Evolutionary conservation across 345 rosid genomes (phyloP), one percentile per base, ranked within the genome.

Genomic region (Lepidium aucheri): DNA sequence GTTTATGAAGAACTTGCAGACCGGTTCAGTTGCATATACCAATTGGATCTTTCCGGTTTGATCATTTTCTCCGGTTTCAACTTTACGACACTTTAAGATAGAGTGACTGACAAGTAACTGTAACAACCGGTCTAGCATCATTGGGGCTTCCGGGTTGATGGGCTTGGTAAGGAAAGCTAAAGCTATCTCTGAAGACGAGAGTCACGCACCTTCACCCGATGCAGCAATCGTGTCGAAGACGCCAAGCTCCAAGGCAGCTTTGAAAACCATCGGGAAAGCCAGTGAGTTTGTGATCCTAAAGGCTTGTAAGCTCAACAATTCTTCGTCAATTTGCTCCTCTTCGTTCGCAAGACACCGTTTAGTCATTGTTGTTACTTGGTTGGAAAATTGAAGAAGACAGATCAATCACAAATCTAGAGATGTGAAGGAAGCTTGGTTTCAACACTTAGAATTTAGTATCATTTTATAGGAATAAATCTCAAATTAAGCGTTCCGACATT

Each of bases 101-200:
- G 39, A 59, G 64, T 79, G 69, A 74, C 70, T 77, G 33, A 72
- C 79, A 17, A 82, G 53, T 4, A 83, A 68, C 60, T 66, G 61
- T 17, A 81, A 77, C 5, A 81, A 56, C 22, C 86, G 75, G 43
- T 83, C 90, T 3, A 82, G 72, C 74, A 80, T 72, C 6, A 39
- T 9, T 1, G 80, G 24, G 4, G 83, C 73, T 15, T 79, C 76
- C 0, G 71, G 73, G 69, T 81, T 77, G 16, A 5, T 8, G 24
- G 34, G 62, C 4, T 74, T 50, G 50, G 36, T 44, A 1, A 69
- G 46, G 35, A 82, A 34, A 35, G 24, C 57, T 8, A 67, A 53
- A 12, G 67, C 78, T 11, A 85, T 78, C 57, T 81, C 74, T 2
- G 78, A 63, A 9, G 81, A 2, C 0, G 84, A 78, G 57, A 83